Evolutionary conservation across 345 rosid species (phyloP).

Genomic region (Salix arbutifolia): DNA sequence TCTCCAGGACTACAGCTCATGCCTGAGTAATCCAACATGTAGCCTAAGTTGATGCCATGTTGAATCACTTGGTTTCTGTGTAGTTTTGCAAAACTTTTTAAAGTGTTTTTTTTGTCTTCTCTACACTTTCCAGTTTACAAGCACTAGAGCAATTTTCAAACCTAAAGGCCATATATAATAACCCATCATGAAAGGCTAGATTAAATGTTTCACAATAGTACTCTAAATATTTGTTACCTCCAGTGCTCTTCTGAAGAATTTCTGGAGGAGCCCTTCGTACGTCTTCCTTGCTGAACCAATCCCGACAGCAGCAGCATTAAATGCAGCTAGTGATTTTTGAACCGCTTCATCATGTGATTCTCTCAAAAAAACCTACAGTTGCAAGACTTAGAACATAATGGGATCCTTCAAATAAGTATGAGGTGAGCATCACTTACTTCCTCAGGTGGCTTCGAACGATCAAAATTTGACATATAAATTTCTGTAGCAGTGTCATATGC

Average conservation of each 20-base stretch:
- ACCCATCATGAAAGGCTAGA: not conserved
- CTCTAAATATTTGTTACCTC: slow-evolving; percentile 46
- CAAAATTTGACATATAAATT: slow-evolving; percentile 60
- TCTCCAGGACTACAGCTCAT: not conserved
- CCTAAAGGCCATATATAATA: not conserved
- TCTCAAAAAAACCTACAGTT: slow-evolving; percentile 61
- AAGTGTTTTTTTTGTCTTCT: not conserved
- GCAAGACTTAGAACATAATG: slow-evolving; percentile 26
- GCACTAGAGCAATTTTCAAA: not conserved
- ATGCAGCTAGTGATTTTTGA: slow-evolving; percentile 59
- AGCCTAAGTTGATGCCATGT: not conserved
- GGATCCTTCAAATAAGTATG: slow-evolving; percentile 12
- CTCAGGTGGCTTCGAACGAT: slow-evolving; percentile 71
- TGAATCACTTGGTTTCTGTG: not conserved
- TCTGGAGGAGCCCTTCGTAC: slow-evolving; percentile 79
- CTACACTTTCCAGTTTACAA: not conserved
- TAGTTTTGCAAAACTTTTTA: not conserved
- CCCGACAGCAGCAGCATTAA: slow-evolving; percentile 78
- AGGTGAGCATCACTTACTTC: slow-evolving; percentile 53
- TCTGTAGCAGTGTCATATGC: slow-evolving; percentile 85
- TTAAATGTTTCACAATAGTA: not conserved
- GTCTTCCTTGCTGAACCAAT: slow-evolving; percentile 73
- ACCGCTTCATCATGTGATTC: slow-evolving; percentile 93
- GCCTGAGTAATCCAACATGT: not conserved
- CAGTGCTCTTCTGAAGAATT: slow-evolving; percentile 71